Evolutionary conservation across 345 rosid species (phyloP), one percentile per base, ranked within the genome.

Genomic region (Alliaria petiolata): DNA sequence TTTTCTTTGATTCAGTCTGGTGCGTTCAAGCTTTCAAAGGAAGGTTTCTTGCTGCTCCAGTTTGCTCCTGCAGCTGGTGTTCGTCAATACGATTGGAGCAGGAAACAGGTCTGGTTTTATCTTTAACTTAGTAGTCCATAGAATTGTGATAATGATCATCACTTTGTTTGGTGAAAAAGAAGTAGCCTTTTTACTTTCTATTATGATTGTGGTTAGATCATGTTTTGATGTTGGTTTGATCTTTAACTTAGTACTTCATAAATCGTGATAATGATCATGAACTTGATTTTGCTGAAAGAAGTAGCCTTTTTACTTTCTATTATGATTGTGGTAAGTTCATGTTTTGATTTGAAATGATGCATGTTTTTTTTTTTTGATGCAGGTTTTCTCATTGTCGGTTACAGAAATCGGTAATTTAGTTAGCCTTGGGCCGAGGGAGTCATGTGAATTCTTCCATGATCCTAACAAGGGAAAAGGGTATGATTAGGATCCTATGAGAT

Each of bases 371-470:
- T 1, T 3, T 22, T 22, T 68, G 43, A 55, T 76, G 31, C 75
- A 91, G 97, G 86, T 89, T 16, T 91, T 95, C 81, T 95, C 96
- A 0, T 78, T 95, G 51, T 91, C 93, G 0, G 87, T 95, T 74
- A 78, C 87, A 42, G 95, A 93, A 82, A 85, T 93, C 55, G 96
- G 97, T 62, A 80, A 75, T 63, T 66, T 95, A 30, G 57, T 87
- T 69, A 74, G 85, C 84, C 97, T 91, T 19, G 87, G 96, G 35
- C 69, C 85, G 26, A 85, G 66, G 54, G 97, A 84, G 57, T 87
- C 95, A 4, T 89, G 91, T 47, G 96, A 93, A 33, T 89, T 93
- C 81, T 91, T 89, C 58, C 97, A 93, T 72, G 96, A 93, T 69
- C 95, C 95, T 30, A 76, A 76, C 26, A 93, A 85, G 78, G 97